Conservation (phyloP, 768 basidiomycete species). For the Chlorophyllum brunneum region DNA sequence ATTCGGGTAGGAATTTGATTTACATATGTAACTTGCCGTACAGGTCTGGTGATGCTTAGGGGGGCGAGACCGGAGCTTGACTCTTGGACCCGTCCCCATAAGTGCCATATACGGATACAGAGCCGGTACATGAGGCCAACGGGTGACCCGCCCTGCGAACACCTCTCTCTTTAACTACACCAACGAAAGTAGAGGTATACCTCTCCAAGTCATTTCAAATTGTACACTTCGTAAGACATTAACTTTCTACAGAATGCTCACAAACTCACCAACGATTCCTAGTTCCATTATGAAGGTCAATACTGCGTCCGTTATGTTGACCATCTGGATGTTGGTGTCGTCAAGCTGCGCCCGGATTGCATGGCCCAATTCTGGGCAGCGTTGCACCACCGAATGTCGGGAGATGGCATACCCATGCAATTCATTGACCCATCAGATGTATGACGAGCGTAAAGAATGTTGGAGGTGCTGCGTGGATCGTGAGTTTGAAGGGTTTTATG, state of each 20-base stretch:
- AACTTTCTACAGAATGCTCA: too few relatives aligned
- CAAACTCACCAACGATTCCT: too few relatives aligned
- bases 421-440: slow-evolving; percentile 3
- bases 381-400: neutral
- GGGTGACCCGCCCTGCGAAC: neutral
- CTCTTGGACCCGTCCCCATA: neutral
- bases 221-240: too few relatives aligned
- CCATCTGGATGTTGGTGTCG: too few relatives aligned
- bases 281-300: too few relatives aligned
- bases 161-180: neutral
- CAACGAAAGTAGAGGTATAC: too few relatives aligned
- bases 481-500: neutral
- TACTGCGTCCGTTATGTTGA: too few relatives aligned
- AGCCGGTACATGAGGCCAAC: neutral
- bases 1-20: too few relatives aligned
- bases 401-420: neutral
- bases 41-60: too few relatives aligned
- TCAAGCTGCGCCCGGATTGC: too few relatives aligned
- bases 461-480: slow-evolving; percentile 5
- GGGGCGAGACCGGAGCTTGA: neutral
- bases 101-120: neutral
- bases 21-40: too few relatives aligned
- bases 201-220: too few relatives aligned
- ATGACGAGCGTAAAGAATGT: neutral
- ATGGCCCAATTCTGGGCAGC: neutral